Evolutionary conservation across 1,284 basidiomycete species (phyloP).

Genomic region (Microbotryum saponariae): DNA sequence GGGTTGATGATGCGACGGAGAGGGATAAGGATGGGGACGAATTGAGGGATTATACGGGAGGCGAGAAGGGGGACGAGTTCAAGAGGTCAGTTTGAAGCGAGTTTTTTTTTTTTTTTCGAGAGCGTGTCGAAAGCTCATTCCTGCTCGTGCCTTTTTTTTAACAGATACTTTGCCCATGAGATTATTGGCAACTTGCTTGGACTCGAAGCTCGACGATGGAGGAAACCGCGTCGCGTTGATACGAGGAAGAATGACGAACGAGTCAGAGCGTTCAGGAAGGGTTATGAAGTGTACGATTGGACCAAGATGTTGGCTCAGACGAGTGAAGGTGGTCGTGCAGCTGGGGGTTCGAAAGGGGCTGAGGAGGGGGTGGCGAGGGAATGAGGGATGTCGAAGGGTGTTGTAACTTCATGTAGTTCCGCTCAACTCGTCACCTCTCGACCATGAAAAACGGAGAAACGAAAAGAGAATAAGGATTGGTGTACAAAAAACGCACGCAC

Average conservation of each 20-base stretch:
- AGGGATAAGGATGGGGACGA: constrained; percentile 52
- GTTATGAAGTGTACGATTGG: constrained; percentile 43
- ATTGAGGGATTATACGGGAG: constrained; percentile 36
- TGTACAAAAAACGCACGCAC: too few species aligned
- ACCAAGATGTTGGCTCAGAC: constrained; percentile 36
- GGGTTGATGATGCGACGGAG: constrained; percentile 56
- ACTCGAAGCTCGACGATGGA: constrained; percentile 78
- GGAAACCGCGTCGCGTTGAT: constrained; percentile 68
- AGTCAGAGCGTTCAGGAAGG: constrained; percentile 56
- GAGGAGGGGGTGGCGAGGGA: neutral
- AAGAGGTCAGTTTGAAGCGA: constrained; percentile 54
- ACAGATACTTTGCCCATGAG: constrained; percentile 86
- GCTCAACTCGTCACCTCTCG: too few species aligned
- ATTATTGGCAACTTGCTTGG: constrained; percentile 89
- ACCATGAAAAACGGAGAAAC: too few species aligned
- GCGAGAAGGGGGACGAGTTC: constrained; percentile 78
- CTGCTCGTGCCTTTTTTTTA: constrained; percentile 14
- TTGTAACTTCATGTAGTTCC: too few species aligned
- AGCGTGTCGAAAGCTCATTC: neutral
- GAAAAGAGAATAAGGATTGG: too few species aligned
- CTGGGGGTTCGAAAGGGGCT: neutral
- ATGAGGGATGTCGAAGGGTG: neutral
- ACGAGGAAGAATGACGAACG: constrained; percentile 61
- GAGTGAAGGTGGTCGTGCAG: neutral
- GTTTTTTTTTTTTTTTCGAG: too few species aligned